Evolutionary conservation across 257 asterid genomes (phyloP).

Genomic region (Nicotiana otophora): DNA sequence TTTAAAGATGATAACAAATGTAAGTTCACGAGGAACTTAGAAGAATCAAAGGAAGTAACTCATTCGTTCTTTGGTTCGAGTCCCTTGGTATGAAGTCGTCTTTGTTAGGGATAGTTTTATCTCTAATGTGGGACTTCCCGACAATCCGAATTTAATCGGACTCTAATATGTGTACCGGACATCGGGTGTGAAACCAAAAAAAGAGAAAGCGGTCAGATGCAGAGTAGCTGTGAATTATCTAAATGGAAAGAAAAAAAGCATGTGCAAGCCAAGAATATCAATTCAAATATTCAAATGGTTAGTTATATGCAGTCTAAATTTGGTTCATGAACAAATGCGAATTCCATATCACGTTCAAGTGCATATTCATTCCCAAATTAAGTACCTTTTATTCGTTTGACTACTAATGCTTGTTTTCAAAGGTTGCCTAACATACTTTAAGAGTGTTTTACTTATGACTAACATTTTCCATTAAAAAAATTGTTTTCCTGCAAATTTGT

Average conservation of each 20-base stretch:
- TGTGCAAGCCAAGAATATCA: not conserved
- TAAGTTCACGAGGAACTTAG: not conserved
- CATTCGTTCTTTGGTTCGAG: too few species aligned
- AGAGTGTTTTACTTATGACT: not conserved
- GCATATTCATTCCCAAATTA: not conserved
- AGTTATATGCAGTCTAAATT: not conserved
- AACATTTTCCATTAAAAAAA: not conserved
- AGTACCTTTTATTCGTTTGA: not conserved
- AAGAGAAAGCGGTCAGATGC: not conserved
- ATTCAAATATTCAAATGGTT: not conserved
- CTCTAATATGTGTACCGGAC: too few species aligned
- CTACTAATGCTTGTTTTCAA: not conserved
- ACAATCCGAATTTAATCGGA: too few species aligned
- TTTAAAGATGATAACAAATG: not conserved
- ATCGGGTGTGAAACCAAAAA: too few species aligned
- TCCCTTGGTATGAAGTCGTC: too few species aligned
- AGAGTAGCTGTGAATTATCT: not conserved
- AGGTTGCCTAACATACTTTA: not conserved
- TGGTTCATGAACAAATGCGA: constrained; percentile 4
- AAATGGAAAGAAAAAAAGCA: not conserved
- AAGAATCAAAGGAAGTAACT: too few species aligned
- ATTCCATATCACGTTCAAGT: not conserved
- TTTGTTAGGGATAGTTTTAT: too few species aligned
- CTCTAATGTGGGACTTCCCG: too few species aligned
- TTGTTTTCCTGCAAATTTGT: too few species aligned